Evolutionary conservation across 176 grass and related monocot species (phyloP).

Genomic region (Triticum dicoccoides): DNA sequence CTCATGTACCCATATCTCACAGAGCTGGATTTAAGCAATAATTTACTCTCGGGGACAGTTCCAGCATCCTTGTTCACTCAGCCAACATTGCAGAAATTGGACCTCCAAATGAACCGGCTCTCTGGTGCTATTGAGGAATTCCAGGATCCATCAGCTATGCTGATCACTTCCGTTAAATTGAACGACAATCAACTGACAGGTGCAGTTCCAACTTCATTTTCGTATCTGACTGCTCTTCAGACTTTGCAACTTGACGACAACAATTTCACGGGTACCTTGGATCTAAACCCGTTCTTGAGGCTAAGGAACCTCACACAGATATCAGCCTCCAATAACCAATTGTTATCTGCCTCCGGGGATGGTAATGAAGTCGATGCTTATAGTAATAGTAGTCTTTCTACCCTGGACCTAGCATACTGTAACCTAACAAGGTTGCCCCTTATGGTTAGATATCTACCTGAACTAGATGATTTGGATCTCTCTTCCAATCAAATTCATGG

Average conservation of each 20-base stretch:
- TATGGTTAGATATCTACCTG: constrained; percentile 13
- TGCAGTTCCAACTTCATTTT: not conserved
- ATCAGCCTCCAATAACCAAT: constrained; percentile 3
- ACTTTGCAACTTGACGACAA: not conserved
- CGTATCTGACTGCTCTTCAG: not conserved
- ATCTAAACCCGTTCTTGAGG: not conserved
- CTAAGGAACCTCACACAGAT: constrained; percentile 21
- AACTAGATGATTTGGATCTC: constrained; percentile 32
- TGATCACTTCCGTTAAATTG: not conserved
- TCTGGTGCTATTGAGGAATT: not conserved
- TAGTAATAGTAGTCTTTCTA: not conserved
- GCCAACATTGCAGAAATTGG: constrained; percentile 14
- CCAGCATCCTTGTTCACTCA: constrained; percentile 28
- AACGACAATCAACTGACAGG: not conserved
- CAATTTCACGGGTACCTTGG: constrained; percentile 36
- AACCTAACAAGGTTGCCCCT: not conserved
- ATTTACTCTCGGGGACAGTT: constrained; percentile 25
- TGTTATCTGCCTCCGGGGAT: not conserved
- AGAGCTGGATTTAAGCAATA: constrained; percentile 24
- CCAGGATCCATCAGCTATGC: not conserved
- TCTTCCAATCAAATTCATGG: constrained; percentile 50
- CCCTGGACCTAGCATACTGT: not conserved
- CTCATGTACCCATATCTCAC: not conserved
- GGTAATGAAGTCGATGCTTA: not conserved
- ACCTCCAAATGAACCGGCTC: no score